These are phyloP conservation scores for Suillus plorans DNA, from an alignment of 768 basidiomycete species.

Conservation along the genomic window DNA sequence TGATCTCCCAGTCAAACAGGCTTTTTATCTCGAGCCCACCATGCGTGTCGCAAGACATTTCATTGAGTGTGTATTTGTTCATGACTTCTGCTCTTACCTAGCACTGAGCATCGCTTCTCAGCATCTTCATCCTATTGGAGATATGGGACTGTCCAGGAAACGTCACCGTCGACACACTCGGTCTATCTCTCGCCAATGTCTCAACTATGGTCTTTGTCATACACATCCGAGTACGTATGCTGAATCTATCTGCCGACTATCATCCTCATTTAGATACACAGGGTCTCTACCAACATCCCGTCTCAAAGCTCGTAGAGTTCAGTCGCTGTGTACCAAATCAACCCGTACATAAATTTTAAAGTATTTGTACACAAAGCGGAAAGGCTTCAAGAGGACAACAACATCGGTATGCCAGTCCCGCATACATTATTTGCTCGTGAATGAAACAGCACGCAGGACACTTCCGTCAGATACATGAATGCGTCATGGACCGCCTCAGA, in stretches of 20 bases:
- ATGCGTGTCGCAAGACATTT: conserved; percentile 70
- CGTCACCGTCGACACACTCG: conserved; percentile 76
- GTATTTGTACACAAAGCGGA: conserved; percentile 97
- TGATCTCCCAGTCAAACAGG: conserved; percentile 75
- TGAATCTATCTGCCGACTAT: conserved; percentile 9
- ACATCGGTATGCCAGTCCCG: conserved; percentile 58
- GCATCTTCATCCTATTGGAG: conserved; percentile 89
- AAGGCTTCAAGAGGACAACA: conserved; percentile 86
- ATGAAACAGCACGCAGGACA: conserved; percentile 59
- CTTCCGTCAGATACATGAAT: conserved; percentile 87
- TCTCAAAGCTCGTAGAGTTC: conserved; percentile 79
- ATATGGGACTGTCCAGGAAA: conserved; percentile 96
- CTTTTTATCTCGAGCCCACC: conserved; percentile 88
- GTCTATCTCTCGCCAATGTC: conserved; percentile 73
- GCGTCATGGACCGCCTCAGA: conserved; percentile 83
- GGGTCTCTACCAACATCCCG: conserved; percentile 84
- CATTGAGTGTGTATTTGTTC: conserved; percentile 66
- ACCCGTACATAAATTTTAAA: conserved; percentile 78
- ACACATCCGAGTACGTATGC: conserved; percentile 80
- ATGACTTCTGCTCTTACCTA: background rate
- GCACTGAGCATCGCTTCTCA: conserved; percentile 29
- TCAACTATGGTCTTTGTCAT: conserved; percentile 90
- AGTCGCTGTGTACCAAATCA: conserved; percentile 70
- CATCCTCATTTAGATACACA: conserved; percentile 24
- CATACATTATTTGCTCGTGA: background rate